These are phyloP conservation scores for Wallacemonas sp. DNA, from an alignment of 208 protist species.

Conservation along the genomic window DNA sequence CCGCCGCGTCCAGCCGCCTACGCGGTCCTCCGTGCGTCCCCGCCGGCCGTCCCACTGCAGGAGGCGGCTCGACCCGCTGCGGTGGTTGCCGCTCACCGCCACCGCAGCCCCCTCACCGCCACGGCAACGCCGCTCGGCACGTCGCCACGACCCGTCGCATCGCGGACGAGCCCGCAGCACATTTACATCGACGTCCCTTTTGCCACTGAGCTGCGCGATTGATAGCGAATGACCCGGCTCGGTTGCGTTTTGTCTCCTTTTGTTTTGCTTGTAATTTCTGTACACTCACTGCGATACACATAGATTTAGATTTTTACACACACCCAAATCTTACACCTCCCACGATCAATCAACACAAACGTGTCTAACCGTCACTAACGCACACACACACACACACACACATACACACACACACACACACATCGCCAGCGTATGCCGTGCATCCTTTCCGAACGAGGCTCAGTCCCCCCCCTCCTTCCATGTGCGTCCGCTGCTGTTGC, in stretches of 20 bases:
- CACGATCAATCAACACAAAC: too few species aligned
- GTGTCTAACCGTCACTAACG: too few species aligned
- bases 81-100: too few species aligned
- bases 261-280: neutral
- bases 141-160: neutral
- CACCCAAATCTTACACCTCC: neutral
- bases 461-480: neutral
- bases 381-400: neutral
- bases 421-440: too few species aligned
- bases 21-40: too few species aligned
- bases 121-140: too few species aligned
- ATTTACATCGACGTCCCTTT: constrained; percentile 12
- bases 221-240: neutral
- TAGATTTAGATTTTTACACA: constrained; percentile 7
- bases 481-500: too few species aligned
- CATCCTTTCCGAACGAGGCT: neutral
- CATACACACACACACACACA: neutral
- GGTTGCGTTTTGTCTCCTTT: too few species aligned
- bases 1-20: too few species aligned
- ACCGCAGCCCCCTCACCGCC: too few species aligned
- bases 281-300: neutral
- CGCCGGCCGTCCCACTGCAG: too few species aligned
- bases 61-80: too few species aligned
- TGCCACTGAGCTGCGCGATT: constrained; percentile 10
- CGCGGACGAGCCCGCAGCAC: neutral